Percentiles rank a stretch among this genome's conserved stretches.
These are phyloP conservation scores for Yamadazyma blattariae DNA, from an alignment of 1,139 yeast genomes.

Conservation along the genomic window DNA sequence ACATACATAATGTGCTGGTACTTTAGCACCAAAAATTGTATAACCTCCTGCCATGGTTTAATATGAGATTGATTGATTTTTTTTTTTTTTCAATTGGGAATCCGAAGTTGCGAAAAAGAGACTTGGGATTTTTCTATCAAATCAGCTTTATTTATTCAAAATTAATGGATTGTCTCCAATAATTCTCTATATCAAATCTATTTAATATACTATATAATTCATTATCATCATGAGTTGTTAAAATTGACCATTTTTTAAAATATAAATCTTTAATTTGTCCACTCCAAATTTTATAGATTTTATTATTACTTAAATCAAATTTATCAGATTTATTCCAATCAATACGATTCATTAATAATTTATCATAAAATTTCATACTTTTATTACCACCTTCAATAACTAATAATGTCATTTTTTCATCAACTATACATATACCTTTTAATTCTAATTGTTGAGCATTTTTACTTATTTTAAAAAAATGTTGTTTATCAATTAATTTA, in stretches of 20 bases:
- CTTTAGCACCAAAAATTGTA: slow-evolving; percentile 60
- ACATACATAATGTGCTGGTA: slow-evolving; percentile 64
- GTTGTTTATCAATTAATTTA: slow-evolving; percentile 59
- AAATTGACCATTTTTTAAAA: slow-evolving; percentile 62
- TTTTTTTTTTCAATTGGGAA: neutral
- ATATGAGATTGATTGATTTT: too few relatives aligned
- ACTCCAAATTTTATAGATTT: slow-evolving; percentile 66
- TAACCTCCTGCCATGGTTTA: slow-evolving; percentile 57
- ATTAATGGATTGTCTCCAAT: slow-evolving; percentile 53
- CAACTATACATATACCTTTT: slow-evolving; percentile 51
- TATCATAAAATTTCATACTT: slow-evolving; percentile 58
- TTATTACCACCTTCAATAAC: slow-evolving; percentile 73
- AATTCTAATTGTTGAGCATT: slow-evolving; percentile 75
- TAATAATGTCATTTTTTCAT: slow-evolving; percentile 52
- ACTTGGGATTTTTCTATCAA: too few relatives aligned
- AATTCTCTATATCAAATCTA: slow-evolving; percentile 53
- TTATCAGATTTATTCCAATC: slow-evolving; percentile 58
- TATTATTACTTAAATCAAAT: slow-evolving; percentile 45
- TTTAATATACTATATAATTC: slow-evolving; percentile 51
- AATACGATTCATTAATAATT: slow-evolving; percentile 60
- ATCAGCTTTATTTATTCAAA: slow-evolving; percentile 6
- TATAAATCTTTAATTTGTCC: slow-evolving; percentile 58
- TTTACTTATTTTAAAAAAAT: slow-evolving; percentile 68
- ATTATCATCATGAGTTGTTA: slow-evolving; percentile 49
- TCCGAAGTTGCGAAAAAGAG: slow-evolving; percentile 1